phyloP scores from a whole-genome alignment of 352 stramenopile genomes.

The Thraustochytrium sp. region DNA sequence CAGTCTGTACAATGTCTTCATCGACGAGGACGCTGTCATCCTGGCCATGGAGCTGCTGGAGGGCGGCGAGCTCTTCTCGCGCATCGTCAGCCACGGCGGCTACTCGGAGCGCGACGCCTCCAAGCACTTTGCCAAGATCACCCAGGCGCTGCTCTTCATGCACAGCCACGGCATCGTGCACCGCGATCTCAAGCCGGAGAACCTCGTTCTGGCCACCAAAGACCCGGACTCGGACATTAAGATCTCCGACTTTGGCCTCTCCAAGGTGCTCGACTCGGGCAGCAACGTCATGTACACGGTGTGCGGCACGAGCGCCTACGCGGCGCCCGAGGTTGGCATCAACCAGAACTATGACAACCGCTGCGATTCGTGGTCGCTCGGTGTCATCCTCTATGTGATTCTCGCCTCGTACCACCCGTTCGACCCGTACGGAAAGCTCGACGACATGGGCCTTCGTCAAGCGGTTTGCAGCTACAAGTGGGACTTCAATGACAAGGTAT shows the following conservation, averaged over 20 bases:
- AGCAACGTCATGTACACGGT: slow-evolving; percentile 70
- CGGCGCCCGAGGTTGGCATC: slow-evolving; percentile 69
- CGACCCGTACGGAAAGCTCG: slow-evolving; percentile 66
- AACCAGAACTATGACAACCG: slow-evolving; percentile 58
- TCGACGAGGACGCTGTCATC: slow-evolving; percentile 50
- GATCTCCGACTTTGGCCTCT: slow-evolving; percentile 78
- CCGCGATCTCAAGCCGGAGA: slow-evolving; percentile 91
- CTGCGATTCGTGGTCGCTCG: slow-evolving; percentile 72
- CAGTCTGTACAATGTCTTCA: slow-evolving; percentile 71
- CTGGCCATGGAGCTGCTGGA: slow-evolving; percentile 37
- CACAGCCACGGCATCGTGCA: slow-evolving; percentile 82
- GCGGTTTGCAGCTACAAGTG: slow-evolving; percentile 44
- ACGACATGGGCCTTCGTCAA: slow-evolving; percentile 69
- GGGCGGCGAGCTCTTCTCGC: slow-evolving; percentile 39
- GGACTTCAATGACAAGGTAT: slow-evolving; percentile 52
- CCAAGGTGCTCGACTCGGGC: slow-evolving; percentile 68
- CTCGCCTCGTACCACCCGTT: slow-evolving; percentile 40
- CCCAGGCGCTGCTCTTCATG: slow-evolving; percentile 55
- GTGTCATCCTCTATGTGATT: slow-evolving; percentile 70
- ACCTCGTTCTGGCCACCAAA: slow-evolving; percentile 70
- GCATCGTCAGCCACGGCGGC: slow-evolving; percentile 16
- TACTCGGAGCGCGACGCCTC: slow-evolving; percentile 30
- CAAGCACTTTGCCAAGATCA: slow-evolving; percentile 25
- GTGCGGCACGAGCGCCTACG: slow-evolving; percentile 70
- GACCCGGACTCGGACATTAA: slow-evolving; percentile 73